Evolutionary conservation across 225 moss, liverwort and hornwort species (phyloP), one percentile per base, ranked within the genome.

Genomic region (Thuidium tamariscinum): DNA sequence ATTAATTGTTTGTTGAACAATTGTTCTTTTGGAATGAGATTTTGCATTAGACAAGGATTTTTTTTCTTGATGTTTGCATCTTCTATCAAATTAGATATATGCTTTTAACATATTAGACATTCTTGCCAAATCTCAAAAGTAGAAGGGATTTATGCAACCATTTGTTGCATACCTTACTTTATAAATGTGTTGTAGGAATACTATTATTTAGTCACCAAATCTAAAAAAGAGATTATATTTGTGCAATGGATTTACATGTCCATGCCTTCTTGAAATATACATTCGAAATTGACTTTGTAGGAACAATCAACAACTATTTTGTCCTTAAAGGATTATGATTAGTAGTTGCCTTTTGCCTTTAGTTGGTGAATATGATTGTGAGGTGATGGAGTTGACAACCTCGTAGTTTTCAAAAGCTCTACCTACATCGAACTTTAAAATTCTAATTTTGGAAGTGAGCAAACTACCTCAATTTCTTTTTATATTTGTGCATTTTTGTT

Each of bases 321-420:
- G 0, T 48, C 6, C 0, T 30, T 32, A 3, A 27, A 2, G 3
- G 1, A 2, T 5, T 7, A 20, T 19, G 1, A 44, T n/a, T n/a
- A n/a, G 10, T 27, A 17, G 44, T 44, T 6, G 2, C 16, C 16
- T 44, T 48, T 49, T 32, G 32, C 20, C 32, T 49, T 36, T 1
- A 65, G 3, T n/a, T 73, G 3, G 49, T 49, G 8, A 32, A 49
- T 74, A 49, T 13, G 32, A 32, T 34, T 32, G 13, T 26, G 8
- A 73, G 3, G 4, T 48, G 4, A 32, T 8, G 8, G 3, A 74
- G 30, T 32, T 32, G 20, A 32, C 7, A 34, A 74, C 19, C 12
- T 34, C 8, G 0, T 34, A 49, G 5, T 74, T 49, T 46, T 74
- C 3, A 8, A 32, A 46, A 5, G 2, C 8, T 74, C 20, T 13